Percentiles rank a stretch among this genome's conserved stretches.
Conservation (phyloP, 2,329 filamentous ascomycete species). For the Ceratocystis smalleyi region DNA sequence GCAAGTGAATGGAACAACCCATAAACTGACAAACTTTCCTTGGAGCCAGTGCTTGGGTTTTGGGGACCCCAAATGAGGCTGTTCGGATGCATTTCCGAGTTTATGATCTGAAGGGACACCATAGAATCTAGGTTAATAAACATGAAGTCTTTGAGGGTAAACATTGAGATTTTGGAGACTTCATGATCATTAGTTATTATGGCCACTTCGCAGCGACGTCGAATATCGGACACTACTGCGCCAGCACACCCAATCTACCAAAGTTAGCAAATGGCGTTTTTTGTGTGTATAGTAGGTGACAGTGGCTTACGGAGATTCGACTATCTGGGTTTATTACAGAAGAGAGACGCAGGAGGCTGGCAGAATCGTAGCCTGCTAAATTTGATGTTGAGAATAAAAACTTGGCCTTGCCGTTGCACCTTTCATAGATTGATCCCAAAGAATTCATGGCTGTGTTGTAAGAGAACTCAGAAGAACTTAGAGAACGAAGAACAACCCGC, state of each 20-base stretch:
- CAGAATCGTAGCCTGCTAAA: conserved; percentile 32
- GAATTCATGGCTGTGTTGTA: conserved; percentile 41
- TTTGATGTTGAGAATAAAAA: conserved; percentile 18
- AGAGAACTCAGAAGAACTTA: conserved; percentile 58
- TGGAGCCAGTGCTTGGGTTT: conserved; percentile 38
- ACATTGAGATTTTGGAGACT: conserved; percentile 55
- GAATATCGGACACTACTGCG: conserved; percentile 67
- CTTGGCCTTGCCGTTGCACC: conserved; percentile 46
- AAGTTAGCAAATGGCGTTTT: neutral
- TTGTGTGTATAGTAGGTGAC: neutral
- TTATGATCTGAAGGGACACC: conserved; percentile 68
- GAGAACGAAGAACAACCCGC: conserved; percentile 39
- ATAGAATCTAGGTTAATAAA: conserved; percentile 72
- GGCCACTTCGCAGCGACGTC: conserved; percentile 37
- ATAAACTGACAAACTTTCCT: conserved; percentile 71
- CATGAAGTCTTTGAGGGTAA: conserved; percentile 51
- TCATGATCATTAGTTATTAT: conserved; percentile 29
- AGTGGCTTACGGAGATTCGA: conserved; percentile 41
- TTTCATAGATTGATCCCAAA: conserved; percentile 29
- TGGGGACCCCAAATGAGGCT: conserved; percentile 37
- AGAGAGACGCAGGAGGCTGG: conserved; percentile 51
- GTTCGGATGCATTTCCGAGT: conserved; percentile 69
- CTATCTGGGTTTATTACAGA: conserved; percentile 62
- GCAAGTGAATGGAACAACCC: conserved; percentile 64
- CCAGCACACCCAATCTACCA: conserved; percentile 62